These are phyloP conservation scores for Tricholoma furcatifolium DNA, from an alignment of 768 basidiomycete genomes.

Conservation along the genomic window DNA sequence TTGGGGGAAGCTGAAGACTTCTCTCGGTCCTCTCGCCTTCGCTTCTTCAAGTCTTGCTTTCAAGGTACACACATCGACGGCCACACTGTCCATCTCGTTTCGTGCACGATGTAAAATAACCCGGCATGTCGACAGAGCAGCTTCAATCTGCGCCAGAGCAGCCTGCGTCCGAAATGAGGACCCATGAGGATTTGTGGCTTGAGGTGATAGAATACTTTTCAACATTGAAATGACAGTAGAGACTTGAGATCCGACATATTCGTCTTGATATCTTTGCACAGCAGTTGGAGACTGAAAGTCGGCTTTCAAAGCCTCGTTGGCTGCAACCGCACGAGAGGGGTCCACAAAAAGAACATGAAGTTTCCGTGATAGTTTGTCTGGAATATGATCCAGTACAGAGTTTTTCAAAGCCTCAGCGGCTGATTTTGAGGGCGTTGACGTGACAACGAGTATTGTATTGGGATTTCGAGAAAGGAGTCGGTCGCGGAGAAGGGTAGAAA, in stretches of 20 bases:
- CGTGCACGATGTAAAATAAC: constrained; percentile 28
- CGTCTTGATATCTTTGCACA: constrained; percentile 65
- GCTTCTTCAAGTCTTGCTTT: constrained; percentile 37
- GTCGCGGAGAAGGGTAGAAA: constrained; percentile 35
- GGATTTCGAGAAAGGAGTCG: constrained; percentile 32
- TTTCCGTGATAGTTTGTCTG: constrained; percentile 19
- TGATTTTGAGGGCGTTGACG: constrained; percentile 25
- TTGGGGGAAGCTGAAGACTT: constrained; percentile 34
- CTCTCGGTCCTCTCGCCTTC: constrained; percentile 31
- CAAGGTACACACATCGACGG: constrained; percentile 33
- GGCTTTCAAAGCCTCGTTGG: constrained; percentile 46
- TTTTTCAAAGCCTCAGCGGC: constrained; percentile 10
- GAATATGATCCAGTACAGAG: constrained; percentile 8
- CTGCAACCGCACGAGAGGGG: constrained; percentile 56
- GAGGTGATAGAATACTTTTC: constrained; percentile 19
- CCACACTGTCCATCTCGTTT: constrained; percentile 34
- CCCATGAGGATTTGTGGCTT: neutral
- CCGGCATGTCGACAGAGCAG: constrained; percentile 38
- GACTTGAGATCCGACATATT: constrained; percentile 58
- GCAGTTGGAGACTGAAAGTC: constrained; percentile 44
- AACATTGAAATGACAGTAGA: constrained; percentile 46
- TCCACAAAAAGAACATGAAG: constrained; percentile 48
- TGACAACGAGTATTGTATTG: constrained; percentile 45
- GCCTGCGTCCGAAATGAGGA: constrained; percentile 33
- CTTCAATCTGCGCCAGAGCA: constrained; percentile 36